These are phyloP conservation scores for Pleurozium schreberi DNA, from an alignment of 225 moss, liverwort and hornwort genomes.

Conservation along the genomic window DNA sequence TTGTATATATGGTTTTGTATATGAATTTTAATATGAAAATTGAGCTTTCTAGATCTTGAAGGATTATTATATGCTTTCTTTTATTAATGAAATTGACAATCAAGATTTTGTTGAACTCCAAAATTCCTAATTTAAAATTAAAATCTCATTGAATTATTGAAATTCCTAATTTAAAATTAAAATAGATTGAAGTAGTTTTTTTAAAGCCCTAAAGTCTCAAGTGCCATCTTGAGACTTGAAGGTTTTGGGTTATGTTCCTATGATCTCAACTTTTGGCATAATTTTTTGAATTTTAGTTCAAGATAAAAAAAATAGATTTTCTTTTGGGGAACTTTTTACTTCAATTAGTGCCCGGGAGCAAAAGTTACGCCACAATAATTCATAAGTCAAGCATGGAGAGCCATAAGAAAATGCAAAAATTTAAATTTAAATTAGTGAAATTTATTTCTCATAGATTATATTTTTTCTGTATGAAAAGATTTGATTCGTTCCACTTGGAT, in stretches of 20 bases:
- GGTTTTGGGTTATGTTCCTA: accelerated
- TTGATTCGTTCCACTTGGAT: neutral
- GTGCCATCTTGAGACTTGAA: accelerated
- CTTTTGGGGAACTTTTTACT: neutral
- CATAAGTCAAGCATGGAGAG: accelerated
- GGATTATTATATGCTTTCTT: neutral
- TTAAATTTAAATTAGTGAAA: neutral
- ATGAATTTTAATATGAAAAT: neutral
- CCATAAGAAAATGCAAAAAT: neutral
- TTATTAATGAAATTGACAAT: neutral
- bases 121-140: neutral
- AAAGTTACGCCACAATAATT: neutral
- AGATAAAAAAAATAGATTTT: neutral
- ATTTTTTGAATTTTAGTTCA: too few relatives aligned
- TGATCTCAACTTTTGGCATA: neutral
- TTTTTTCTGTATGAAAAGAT: neutral
- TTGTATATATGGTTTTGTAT: neutral
- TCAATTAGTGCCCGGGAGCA: accelerated
- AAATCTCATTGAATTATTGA: too few relatives aligned
- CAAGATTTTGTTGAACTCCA: neutral
- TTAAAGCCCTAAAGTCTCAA: neutral
- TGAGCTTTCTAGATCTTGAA: neutral
- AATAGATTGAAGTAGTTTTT: neutral
- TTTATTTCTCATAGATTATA: neutral
- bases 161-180: neutral